A percentile compares a stretch with the other conserved stretches of the same genome.
Conservation (phyloP, 176 grass and related monocot species). For the maize (Zea mays) region DNA sequence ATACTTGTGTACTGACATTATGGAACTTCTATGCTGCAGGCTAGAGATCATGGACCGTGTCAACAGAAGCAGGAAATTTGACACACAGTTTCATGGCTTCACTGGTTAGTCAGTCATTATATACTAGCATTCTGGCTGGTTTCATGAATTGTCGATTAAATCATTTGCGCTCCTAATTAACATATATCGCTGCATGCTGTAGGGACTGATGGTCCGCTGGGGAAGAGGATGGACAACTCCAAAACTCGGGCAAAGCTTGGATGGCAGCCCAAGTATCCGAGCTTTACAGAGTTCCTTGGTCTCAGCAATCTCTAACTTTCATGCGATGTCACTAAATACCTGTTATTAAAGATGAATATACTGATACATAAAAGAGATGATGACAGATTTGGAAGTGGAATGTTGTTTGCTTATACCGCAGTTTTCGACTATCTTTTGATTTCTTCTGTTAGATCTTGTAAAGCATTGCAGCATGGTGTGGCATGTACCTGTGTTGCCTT, state of each 20-base stretch:
- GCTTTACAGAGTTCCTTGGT: conserved; percentile 65
- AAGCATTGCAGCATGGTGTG: background rate
- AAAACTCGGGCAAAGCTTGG: conserved; percentile 74
- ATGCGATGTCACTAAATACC: background rate
- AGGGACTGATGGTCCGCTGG: conserved; percentile 70
- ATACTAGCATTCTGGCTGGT: conserved; percentile 14
- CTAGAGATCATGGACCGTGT: conserved; percentile 84
- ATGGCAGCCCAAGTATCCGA: conserved; percentile 74
- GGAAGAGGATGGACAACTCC: conserved; percentile 82
- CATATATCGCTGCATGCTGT: background rate
- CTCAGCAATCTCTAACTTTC: conserved; percentile 42
- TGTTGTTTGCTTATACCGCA: background rate
- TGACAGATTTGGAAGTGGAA: background rate
- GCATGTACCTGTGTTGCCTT: background rate
- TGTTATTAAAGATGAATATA: conserved; percentile 5
- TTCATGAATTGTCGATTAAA: background rate
- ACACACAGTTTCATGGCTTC: conserved; percentile 66
- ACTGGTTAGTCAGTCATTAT: conserved; percentile 40
- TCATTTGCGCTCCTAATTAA: conserved; percentile 15
- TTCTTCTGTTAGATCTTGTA: conserved; percentile 3
- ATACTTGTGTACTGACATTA: conserved; percentile 1
- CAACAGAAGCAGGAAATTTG: conserved; percentile 70
- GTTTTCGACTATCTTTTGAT: background rate
- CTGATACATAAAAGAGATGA: background rate
- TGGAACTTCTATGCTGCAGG: conserved; percentile 41